phyloP scores from a whole-genome alignment of 1,284 basidiomycete genomes.

The Flammula alnicola region DNA sequence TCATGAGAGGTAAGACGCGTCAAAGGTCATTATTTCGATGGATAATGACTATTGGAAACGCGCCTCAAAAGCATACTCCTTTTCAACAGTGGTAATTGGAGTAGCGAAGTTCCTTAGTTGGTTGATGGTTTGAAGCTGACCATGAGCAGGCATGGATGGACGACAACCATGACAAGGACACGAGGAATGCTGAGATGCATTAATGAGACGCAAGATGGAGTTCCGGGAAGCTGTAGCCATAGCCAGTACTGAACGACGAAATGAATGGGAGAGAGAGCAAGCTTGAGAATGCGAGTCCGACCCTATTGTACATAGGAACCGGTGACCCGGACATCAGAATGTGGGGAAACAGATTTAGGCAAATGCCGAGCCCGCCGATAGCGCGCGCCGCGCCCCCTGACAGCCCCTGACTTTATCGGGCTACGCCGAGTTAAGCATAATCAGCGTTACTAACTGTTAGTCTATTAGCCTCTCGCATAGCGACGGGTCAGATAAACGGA shows the following conservation, averaged over 20 bases:
- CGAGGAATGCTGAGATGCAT: slow-evolving; percentile 68
- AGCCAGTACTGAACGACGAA: slow-evolving; percentile 27
- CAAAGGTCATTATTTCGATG: background rate
- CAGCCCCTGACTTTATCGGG: too few species aligned
- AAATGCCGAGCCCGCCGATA: background rate
- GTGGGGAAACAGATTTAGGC: slow-evolving; percentile 10
- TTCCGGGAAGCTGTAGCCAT: slow-evolving; percentile 66
- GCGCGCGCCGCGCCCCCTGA: too few species aligned
- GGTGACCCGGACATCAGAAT: slow-evolving; percentile 5
- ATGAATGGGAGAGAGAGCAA: slow-evolving; percentile 3
- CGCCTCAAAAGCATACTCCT: slow-evolving; percentile 96
- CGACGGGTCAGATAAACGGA: slow-evolving; percentile 6
- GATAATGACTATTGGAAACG: slow-evolving; percentile 33
- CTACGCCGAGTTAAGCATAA: too few species aligned
- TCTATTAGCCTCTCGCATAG: background rate
- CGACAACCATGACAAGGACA: slow-evolving; percentile 80
- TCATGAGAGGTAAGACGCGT: slow-evolving; percentile 12
- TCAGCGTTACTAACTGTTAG: too few species aligned
- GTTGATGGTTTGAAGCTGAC: slow-evolving; percentile 53
- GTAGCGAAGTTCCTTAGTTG: slow-evolving; percentile 83
- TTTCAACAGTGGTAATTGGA: slow-evolving; percentile 77
- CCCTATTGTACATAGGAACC: slow-evolving; percentile 1
- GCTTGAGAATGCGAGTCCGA: slow-evolving; percentile 13
- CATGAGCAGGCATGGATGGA: slow-evolving; percentile 40
- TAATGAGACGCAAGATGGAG: slow-evolving; percentile 71